Evolutionary conservation across 2,329 filamentous ascomycete genomes (phyloP), one percentile per base, ranked within the genome.

Genomic region (Emericellopsis atlantica): DNA sequence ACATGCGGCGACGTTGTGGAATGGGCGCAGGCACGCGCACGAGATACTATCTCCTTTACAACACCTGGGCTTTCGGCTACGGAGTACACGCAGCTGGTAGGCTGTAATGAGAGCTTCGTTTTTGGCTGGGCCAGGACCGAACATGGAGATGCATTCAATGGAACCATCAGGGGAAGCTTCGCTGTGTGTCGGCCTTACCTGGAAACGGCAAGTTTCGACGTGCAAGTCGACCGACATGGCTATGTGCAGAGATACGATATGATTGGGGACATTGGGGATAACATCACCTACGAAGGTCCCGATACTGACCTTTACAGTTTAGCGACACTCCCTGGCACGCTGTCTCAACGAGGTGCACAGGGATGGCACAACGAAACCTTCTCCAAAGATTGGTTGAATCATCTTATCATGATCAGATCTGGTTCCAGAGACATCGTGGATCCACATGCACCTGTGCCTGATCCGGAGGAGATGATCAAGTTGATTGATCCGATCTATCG

Each of bases 341-440:
- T 26, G 24, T 26, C 24, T 26, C 24, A 26, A 2, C 3, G 14
- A 1, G 3, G 3, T 1, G 2, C 11, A 1, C 3, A 12, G 1
- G 11, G n/a, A 2, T 74, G 65, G 64, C 74, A 75, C 46, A 73
- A 70, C 41, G 61, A 71, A 35, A 62, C 55, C 0, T 50, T 60
- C 2, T 53, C 68, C 0, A 49, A 47, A 0, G 66, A 70, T 33
- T 72, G 64, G 55, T 51, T 68, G 24, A 70, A 66, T 37, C 65
- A 73, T 26, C 57, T 76, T n/a, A 45, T 72, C 0, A 49, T 50
- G 1, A 33, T 55, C 1, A 21, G 40, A 0, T 48, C 37, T 0
- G 61, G 64, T 3, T 51, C 46, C 4, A 54, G 52, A 1, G 37
- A 46, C 0, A 15, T 67, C 0, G 24, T 75, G 0, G 60, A 63